Conservation (phyloP, 495 filamentous ascomycete genomes). For the Friedmanniomyces endolithicus region DNA sequence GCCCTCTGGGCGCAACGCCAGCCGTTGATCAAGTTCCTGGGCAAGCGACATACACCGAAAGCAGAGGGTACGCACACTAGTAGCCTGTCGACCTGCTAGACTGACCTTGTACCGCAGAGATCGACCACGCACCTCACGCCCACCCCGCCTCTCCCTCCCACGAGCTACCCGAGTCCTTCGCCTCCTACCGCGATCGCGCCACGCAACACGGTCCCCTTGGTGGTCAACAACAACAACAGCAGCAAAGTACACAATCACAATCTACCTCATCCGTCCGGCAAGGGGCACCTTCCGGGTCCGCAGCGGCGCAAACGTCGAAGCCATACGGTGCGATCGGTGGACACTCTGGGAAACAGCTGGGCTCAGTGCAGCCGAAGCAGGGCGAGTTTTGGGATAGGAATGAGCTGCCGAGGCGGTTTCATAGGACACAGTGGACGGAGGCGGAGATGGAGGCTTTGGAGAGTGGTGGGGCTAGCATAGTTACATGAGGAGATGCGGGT, state of each 20-base stretch:
- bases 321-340: conserved; percentile 47
- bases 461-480: conserved; percentile 71
- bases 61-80: conserved; percentile 41
- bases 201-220: conserved; percentile 84
- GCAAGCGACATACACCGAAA: conserved; percentile 64
- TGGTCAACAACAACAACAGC: conserved; percentile 38
- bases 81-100: neutral
- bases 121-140: conserved; percentile 59
- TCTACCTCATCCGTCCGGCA: neutral
- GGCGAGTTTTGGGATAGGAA: conserved; percentile 81
- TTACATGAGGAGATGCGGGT: conserved; percentile 31
- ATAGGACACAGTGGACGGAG: conserved; percentile 53
- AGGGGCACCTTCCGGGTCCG: conserved; percentile 1
- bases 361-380: conserved; percentile 52
- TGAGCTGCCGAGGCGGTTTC: conserved; percentile 75
- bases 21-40: conserved; percentile 75
- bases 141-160: conserved; percentile 54
- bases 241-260: conserved; percentile 3
- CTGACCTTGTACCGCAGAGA: conserved; percentile 33
- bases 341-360: conserved; percentile 51
- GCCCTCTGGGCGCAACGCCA: conserved; percentile 26
- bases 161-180: conserved; percentile 61
- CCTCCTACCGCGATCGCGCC: conserved; percentile 79
- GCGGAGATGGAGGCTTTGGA: conserved; percentile 93
- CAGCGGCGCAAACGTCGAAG: conserved; percentile 2